phyloP scores from a whole-genome alignment of 495 filamentous ascomycete species.

The Daldinia loculata region DNA sequence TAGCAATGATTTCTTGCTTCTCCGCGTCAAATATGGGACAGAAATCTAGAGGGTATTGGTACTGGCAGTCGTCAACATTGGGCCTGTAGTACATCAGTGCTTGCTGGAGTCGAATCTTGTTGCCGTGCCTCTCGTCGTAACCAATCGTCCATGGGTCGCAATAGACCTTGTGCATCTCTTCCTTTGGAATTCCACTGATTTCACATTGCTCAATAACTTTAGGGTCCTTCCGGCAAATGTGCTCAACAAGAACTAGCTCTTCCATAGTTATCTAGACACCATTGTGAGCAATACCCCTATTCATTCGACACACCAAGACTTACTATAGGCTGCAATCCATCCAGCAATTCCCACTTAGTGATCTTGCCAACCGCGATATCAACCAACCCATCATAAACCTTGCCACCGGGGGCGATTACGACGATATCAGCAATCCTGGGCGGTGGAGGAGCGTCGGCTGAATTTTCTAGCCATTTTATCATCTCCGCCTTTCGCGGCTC shows the following conservation, averaged over 20 bases:
- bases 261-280: constrained; percentile 84
- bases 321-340: constrained; percentile 85
- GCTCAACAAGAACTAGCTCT: constrained; percentile 88
- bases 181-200: constrained; percentile 82
- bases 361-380: constrained; percentile 77
- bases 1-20: constrained; percentile 83
- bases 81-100: constrained; percentile 97
- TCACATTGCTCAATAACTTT: constrained; percentile 93
- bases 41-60: constrained; percentile 92
- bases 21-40: constrained; percentile 91
- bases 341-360: constrained; percentile 76
- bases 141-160: constrained; percentile 95
- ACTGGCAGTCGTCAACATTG: constrained; percentile 85
- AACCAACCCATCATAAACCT: constrained; percentile 86
- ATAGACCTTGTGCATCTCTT: constrained; percentile 93
- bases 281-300: constrained; percentile 26
- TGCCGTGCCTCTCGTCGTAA: constrained; percentile 91
- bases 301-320: constrained; percentile 28
- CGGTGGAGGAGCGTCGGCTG: constrained; percentile 69
- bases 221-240: constrained; percentile 78
- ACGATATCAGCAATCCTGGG: constrained; percentile 83
- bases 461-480: constrained; percentile 78
- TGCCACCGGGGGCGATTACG: constrained; percentile 80
- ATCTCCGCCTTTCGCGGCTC: constrained; percentile 91
- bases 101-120: constrained; percentile 81